Percentiles rank a stretch among this genome's conserved stretches.
Conservation (phyloP, 108 stramenopile genomes). For the Skeletonema menzelii region DNA sequence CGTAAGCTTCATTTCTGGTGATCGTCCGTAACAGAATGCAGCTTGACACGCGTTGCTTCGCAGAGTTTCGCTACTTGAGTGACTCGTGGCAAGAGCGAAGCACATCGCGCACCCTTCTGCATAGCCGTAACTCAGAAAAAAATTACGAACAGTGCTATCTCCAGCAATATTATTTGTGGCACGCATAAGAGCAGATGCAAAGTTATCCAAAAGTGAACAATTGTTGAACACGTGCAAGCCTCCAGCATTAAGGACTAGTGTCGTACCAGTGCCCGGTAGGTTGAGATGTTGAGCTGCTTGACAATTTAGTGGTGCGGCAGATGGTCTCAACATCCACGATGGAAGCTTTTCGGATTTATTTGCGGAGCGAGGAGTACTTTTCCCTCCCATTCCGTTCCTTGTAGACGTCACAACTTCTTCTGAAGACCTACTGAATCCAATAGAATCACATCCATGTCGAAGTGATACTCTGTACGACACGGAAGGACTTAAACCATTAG, state of each 20-base stretch:
- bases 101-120: conserved; percentile 85
- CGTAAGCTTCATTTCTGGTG: conserved; percentile 35
- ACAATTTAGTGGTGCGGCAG: conserved; percentile 63
- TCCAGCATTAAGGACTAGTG: conserved; percentile 72
- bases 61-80: conserved; percentile 39
- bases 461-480: conserved; percentile 37
- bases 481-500: conserved; percentile 16
- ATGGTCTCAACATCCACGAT: conserved; percentile 66
- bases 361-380: neutral
- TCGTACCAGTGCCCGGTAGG: conserved; percentile 23
- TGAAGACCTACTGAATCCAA: conserved; percentile 72
- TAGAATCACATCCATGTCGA: conserved; percentile 41
- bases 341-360: conserved; percentile 69
- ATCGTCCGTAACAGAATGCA: conserved; percentile 40
- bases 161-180: conserved; percentile 59
- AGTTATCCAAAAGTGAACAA: conserved; percentile 49
- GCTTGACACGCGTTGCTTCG: conserved; percentile 51
- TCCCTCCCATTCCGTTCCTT: conserved; percentile 7
- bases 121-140: conserved; percentile 80
- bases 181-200: conserved; percentile 54
- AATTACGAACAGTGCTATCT: conserved; percentile 59
- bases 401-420: conserved; percentile 33
- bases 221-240: conserved; percentile 75
- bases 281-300: conserved; percentile 63
- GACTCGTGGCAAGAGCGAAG: conserved; percentile 61